Conservation (phyloP, 129 eudicot species). For the Lonicera japonica region DNA sequence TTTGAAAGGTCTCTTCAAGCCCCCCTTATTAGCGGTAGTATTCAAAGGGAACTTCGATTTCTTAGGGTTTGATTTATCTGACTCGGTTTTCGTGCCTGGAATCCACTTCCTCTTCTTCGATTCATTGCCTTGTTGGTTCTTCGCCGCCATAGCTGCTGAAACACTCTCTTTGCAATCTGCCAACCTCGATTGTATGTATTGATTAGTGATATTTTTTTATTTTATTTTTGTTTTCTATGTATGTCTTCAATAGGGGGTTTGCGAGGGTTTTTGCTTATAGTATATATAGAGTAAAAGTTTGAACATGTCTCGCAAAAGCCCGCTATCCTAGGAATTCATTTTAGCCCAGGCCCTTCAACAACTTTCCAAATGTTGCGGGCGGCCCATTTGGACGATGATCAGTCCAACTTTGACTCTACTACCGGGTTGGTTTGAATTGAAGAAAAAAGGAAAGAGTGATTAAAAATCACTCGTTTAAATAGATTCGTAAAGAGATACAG, state of each 20-base stretch:
- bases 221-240: too few species aligned
- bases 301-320: too few species aligned
- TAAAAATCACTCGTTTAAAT: too few species aligned
- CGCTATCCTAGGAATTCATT: too few species aligned
- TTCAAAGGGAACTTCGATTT: slow-evolving; percentile 29
- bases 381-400: too few species aligned
- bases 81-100: slow-evolving; percentile 24
- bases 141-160: slow-evolving; percentile 50
- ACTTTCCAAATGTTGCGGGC: too few species aligned
- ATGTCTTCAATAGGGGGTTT: slow-evolving; percentile 18
- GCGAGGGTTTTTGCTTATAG: slow-evolving; percentile 19
- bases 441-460: too few species aligned
- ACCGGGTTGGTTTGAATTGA: too few species aligned
- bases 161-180: background rate
- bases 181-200: background rate
- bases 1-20: slow-evolving; percentile 29
- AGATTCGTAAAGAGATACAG: too few species aligned
- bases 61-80: slow-evolving; percentile 27
- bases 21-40: slow-evolving; percentile 24
- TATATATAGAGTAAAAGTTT: too few species aligned
- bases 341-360: too few species aligned
- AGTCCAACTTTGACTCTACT: too few species aligned
- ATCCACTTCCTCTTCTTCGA: slow-evolving; percentile 39
- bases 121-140: slow-evolving; percentile 22
- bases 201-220: background rate